Base-by-base conservation (phyloP, 1,284 basidiomycete species). In the Puccinia triticina region DNA sequence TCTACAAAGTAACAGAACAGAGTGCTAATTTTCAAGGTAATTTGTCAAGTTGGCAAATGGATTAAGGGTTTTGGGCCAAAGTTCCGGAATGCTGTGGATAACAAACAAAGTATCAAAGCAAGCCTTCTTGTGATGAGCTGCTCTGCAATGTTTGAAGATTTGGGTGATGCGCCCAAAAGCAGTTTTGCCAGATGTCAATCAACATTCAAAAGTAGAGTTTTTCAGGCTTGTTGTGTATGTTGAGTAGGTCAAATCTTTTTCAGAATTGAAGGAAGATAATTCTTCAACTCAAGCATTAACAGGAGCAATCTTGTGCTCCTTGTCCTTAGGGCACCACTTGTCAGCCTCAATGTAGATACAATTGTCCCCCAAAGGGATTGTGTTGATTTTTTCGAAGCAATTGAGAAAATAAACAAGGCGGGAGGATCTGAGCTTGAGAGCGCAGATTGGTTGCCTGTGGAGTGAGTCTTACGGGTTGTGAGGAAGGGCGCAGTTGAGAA, bases 141-240 rank as follows among this genome's bases (percentile, higher is more conserved):
- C 61, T 37, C 61, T 29, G 61, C 26, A 11, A 32, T 64, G 61
- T 37, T 64, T 64, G 61, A 64, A 64, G 26, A 64, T 64, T n/a
- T 37, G 26, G 14, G 10, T 37, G 34, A 64, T 64, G 10, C 61
- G 61, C 12, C 61, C 61, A 64, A 64, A 64, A 21, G 10, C 61
- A 64, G 61, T 32, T 37, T 64, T 64, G 21, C 34, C 29, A 64
- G 61, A 8, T 32, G 61, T 14, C 12, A 29, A 5, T 2, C 61
- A 21, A 5, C 21, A 64, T 21, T 64, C 14, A 32, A 64, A 8
- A 29, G 32, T 37, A 32, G 29, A 16, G 61, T 64, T 64, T 37
- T 64, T 64, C 14, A 26, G 61, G 61, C 61, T 32, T 14, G 26
- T 64, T 12, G 26, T 37, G n/a, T 64, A 64, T 7, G 61, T 14